phyloP scores from a whole-genome alignment of 345 rosid genomes.

The Eucalyptus erythrocorys region DNA sequence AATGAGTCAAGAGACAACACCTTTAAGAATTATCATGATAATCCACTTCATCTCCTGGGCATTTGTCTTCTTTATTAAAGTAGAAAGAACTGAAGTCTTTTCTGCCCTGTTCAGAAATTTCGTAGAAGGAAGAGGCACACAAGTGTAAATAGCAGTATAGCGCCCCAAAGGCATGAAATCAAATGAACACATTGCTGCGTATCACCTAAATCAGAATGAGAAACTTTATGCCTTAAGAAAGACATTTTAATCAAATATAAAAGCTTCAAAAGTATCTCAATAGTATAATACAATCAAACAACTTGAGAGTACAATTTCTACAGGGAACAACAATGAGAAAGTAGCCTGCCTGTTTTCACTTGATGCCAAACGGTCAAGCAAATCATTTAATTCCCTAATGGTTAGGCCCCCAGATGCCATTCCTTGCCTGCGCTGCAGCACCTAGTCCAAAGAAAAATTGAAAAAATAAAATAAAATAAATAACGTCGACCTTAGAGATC shows the following conservation, averaged over 20 bases:
- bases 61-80: conserved; percentile 82
- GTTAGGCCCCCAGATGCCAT: conserved; percentile 63
- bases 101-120: conserved; percentile 36
- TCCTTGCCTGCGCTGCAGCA: conserved; percentile 77
- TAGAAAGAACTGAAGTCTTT: conserved; percentile 53
- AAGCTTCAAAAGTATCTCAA: background rate
- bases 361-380: conserved; percentile 72
- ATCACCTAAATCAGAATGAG: background rate
- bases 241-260: background rate
- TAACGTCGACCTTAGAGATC: background rate
- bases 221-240: background rate
- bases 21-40: conserved; percentile 87
- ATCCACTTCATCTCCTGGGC: conserved; percentile 98
- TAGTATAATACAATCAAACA: background rate
- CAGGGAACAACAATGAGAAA: background rate
- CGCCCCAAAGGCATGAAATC: background rate
- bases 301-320: background rate
- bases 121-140: background rate
- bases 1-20: conserved; percentile 1
- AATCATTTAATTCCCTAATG: conserved; percentile 61
- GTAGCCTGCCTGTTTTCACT: conserved; percentile 56
- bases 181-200: background rate
- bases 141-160: background rate
- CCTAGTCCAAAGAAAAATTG: conserved; percentile 12
- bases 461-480: background rate